Evolutionary conservation across 225 moss, liverwort and hornwort species (phyloP).

Genomic region (Physcomitrium patens): DNA sequence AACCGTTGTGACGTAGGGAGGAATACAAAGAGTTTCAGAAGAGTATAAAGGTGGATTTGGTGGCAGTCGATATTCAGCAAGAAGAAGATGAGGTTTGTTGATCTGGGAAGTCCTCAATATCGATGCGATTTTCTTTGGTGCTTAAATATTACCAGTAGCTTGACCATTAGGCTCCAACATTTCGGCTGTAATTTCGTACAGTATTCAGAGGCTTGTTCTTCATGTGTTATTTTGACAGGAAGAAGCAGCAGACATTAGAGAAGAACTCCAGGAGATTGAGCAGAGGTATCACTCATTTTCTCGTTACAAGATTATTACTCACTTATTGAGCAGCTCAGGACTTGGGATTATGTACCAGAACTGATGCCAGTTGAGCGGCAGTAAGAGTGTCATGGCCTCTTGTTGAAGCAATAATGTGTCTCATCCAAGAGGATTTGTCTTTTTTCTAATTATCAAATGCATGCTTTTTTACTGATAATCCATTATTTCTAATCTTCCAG

Average conservation of each 20-base stretch:
- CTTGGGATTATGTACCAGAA: background rate
- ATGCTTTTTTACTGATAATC: slow-evolving; percentile 17
- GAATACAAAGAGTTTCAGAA: slow-evolving; percentile 94
- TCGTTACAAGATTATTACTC: background rate
- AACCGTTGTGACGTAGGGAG: slow-evolving; percentile 52
- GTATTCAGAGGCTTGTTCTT: background rate
- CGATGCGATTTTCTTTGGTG: background rate
- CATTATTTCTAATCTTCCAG: slow-evolving; percentile 24
- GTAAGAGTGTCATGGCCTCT: background rate
- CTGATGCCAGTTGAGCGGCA: background rate
- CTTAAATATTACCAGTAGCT: background rate
- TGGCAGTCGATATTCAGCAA: slow-evolving; percentile 73
- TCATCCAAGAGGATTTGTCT: background rate
- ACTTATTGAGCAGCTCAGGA: slow-evolving; percentile 3
- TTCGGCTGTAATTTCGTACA: background rate
- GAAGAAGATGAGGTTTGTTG: slow-evolving; percentile 87
- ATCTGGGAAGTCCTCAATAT: background rate
- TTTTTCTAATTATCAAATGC: slow-evolving; percentile 18
- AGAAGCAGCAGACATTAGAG: slow-evolving; percentile 62
- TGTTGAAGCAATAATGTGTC: background rate
- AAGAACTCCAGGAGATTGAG: slow-evolving; percentile 56
- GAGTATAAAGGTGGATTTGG: slow-evolving; percentile 79
- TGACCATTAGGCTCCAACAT: background rate
- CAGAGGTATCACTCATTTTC: slow-evolving; percentile 45
- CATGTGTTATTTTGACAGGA: slow-evolving; percentile 38